Evolutionary conservation across 2,329 filamentous ascomycete genomes (phyloP).

Genomic region (Penicillium sp.): DNA sequence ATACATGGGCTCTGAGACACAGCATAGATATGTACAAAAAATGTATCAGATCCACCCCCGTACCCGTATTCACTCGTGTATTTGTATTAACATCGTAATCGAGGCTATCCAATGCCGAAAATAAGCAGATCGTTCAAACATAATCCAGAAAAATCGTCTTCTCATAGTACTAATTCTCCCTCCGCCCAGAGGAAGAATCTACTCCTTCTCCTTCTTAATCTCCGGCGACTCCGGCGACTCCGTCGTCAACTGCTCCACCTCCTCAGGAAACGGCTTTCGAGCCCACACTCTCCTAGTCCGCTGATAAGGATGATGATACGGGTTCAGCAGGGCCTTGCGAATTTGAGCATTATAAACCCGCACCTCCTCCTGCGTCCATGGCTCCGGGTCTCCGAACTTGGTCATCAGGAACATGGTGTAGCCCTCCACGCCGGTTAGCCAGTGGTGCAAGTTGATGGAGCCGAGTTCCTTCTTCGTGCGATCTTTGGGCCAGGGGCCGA

Average conservation of each 20-base stretch:
- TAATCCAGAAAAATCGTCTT: no score
- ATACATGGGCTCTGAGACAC: no score
- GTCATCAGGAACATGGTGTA: constrained; percentile 7
- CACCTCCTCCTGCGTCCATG: background rate
- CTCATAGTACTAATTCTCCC: no score
- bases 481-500: constrained; percentile 34
- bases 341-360: background rate
- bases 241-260: background rate
- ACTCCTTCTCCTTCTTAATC: background rate
- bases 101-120: no score
- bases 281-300: background rate
- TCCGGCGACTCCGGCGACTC: background rate
- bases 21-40: no score
- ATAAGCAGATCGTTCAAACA: no score
- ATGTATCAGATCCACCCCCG: no score
- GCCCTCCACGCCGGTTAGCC: constrained; percentile 26
- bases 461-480: constrained; percentile 22
- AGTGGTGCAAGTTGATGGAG: constrained; percentile 15
- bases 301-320: background rate
- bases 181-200: no score
- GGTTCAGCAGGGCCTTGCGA: background rate
- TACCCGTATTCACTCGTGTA: no score
- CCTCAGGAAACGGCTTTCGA: background rate
- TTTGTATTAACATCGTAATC: no score
- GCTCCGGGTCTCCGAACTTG: background rate